Evolutionary conservation across 106 monocot species (phyloP).

Genomic region (Gastrodia elata): DNA sequence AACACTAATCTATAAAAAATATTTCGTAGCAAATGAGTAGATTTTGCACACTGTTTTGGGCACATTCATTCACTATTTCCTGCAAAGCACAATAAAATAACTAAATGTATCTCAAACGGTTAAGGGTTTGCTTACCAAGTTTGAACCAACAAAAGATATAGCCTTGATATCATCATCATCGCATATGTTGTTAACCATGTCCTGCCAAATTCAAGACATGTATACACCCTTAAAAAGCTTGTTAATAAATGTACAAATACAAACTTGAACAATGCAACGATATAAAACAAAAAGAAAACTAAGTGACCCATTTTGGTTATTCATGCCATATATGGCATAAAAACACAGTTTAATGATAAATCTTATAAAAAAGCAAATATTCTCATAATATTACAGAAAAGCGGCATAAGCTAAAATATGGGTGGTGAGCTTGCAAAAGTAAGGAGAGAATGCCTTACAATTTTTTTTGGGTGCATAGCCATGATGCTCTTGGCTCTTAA

Average conservation of each 20-base stretch:
- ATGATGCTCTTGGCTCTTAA: too few relatives aligned
- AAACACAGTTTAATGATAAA: background rate
- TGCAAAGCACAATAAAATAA: background rate
- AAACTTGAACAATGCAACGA: background rate
- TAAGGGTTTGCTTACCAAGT: conserved; percentile 46
- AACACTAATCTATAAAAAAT: background rate
- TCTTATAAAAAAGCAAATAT: background rate
- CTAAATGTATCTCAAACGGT: background rate
- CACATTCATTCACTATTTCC: background rate
- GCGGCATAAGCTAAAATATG: background rate
- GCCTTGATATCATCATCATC: conserved; percentile 92
- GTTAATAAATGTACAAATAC: background rate
- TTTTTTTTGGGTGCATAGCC: too few relatives aligned
- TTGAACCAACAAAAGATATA: conserved; percentile 99
- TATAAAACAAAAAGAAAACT: background rate
- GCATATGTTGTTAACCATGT: conserved; percentile 85
- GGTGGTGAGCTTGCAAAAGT: background rate
- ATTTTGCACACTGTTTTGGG: background rate
- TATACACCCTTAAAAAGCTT: background rate
- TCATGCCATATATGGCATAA: background rate
- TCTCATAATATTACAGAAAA: too few relatives aligned
- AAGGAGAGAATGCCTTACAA: background rate
- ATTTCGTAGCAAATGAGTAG: background rate
- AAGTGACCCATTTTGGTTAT: background rate
- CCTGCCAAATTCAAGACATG: conserved; percentile 32